A percentile compares a stretch with the other conserved stretches of the same genome.
Conservation (phyloP, 495 filamentous ascomycete genomes). For the Penicillium psychrofluorescens region DNA sequence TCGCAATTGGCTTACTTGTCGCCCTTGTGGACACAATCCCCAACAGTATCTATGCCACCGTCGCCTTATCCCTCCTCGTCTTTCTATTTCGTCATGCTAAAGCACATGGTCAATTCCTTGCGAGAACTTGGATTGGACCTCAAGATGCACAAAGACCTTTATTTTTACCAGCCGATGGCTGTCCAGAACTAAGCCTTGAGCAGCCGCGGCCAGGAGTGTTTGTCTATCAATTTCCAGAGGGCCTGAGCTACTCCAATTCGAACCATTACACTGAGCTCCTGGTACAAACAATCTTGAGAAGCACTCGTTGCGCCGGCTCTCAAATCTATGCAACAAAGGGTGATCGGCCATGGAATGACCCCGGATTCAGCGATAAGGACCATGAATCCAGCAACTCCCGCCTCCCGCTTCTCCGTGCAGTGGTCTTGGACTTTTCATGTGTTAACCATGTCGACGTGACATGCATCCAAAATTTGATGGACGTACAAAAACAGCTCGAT, state of each 20-base stretch:
- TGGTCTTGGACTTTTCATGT: slow-evolving; percentile 91
- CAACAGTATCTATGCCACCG: slow-evolving; percentile 84
- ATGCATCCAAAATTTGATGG: slow-evolving; percentile 89
- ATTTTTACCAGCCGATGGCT: slow-evolving; percentile 88
- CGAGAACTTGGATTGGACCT: slow-evolving; percentile 20
- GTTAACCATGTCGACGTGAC: slow-evolving; percentile 97
- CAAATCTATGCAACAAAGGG: slow-evolving; percentile 55
- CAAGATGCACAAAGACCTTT: slow-evolving; percentile 61
- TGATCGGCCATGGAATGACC: slow-evolving; percentile 95
- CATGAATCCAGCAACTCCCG: slow-evolving; percentile 33
- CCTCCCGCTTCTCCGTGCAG: slow-evolving; percentile 74
- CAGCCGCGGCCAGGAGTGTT: slow-evolving; percentile 90
- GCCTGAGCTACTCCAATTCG: slow-evolving; percentile 93
- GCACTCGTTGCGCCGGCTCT: slow-evolving; percentile 72
- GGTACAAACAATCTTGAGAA: slow-evolving; percentile 61
- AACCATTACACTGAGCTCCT: slow-evolving; percentile 85
- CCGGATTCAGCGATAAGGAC: slow-evolving; percentile 63
- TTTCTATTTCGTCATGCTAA: slow-evolving; percentile 81
- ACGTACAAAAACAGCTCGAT: slow-evolving; percentile 96
- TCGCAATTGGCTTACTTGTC: slow-evolving; percentile 88
- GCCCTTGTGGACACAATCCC: slow-evolving; percentile 86
- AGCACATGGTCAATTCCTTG: slow-evolving; percentile 80
- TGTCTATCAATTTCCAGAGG: slow-evolving; percentile 95
- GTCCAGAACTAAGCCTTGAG: slow-evolving; percentile 71
- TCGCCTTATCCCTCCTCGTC: slow-evolving; percentile 64